Evolutionary conservation across 2,329 filamentous ascomycete genomes (phyloP).

Genomic region (Nemania bipapillata): DNA sequence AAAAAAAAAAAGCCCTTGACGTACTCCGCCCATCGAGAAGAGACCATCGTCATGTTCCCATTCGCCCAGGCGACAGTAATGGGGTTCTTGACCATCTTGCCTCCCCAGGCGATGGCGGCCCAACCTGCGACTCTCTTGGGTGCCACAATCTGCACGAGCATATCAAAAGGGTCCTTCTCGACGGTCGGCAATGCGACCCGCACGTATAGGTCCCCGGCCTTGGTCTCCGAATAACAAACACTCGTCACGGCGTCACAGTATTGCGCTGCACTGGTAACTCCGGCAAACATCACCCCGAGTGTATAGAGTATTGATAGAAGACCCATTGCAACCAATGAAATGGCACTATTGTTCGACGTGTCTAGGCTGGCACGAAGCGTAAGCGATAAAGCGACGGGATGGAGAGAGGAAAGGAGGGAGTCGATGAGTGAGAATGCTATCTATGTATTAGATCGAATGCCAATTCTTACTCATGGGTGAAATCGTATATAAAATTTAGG

Average conservation of each 20-base stretch:
- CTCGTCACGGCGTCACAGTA: conserved; percentile 43
- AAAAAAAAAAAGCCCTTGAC: conserved; percentile 4
- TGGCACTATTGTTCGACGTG: neutral
- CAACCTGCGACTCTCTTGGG: conserved; percentile 42
- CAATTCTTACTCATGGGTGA: neutral
- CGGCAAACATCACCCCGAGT: neutral
- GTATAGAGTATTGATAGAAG: neutral
- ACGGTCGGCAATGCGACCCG: conserved; percentile 45
- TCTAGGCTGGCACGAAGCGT: neutral
- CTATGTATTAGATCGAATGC: neutral
- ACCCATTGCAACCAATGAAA: neutral
- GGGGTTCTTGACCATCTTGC: conserved; percentile 47
- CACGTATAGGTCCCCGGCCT: conserved; percentile 36
- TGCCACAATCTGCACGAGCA: conserved; percentile 47
- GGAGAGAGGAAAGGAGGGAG: neutral
- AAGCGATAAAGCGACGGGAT: neutral
- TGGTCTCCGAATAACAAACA: conserved; percentile 45
- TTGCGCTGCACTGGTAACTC: conserved; percentile 24
- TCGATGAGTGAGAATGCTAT: neutral
- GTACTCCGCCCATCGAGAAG: conserved; percentile 44
- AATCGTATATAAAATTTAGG: neutral
- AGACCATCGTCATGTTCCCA: conserved; percentile 36
- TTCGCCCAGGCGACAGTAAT: conserved; percentile 46
- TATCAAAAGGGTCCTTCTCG: conserved; percentile 44
- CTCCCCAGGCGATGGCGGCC: conserved; percentile 47